Evolutionary conservation across 768 basidiomycete species (phyloP), one percentile per base, ranked within the genome.

Genomic region (Polyporus arcularius): DNA sequence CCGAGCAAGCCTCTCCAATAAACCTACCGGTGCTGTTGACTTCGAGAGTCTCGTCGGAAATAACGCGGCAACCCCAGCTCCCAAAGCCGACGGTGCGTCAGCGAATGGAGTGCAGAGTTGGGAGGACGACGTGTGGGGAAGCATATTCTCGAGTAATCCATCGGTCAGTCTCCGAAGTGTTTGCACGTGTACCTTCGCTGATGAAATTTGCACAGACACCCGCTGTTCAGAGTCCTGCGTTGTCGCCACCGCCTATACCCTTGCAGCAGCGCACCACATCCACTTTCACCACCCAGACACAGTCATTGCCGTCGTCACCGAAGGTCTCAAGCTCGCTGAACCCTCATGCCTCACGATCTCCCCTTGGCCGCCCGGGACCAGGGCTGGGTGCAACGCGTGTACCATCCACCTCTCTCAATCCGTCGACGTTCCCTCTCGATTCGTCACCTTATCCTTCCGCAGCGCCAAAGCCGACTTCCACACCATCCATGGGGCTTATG

Each of bases 101-200:
- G 70, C 63, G 67, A 75, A 82, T 39, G 67, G 66, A 15, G 71
- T 75, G 12, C 74, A 75, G 38, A 76, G 80, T 43, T 92, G 89
- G 90, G 91, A 90, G 63, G 90, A 93, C 57, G 90, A 93, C 62
- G 84, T 90, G 2, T 94, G 93, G 93, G 90, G 88, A 6, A 89
- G 83, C 59, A 90, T 94, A 50, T 82, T 93, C 55, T 68, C 71
- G 12, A 81, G 78, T 51, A 75, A 53, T 26, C 72, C 79, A 6
- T 68, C 73, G 58, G 76, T 77, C 53, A 42, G 66, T 45, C 35
- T 3, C 35, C 39, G 28, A 15, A 11, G 28, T 39, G 26, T 11
- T 7, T 31, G 8, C 30, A 18, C 43, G 26, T 14, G 10, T 28
- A 16, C 30, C 3, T 39, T 49, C 46, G 38, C 55, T 50, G 26